These are phyloP conservation scores for Fusarium sp. DNA, from an alignment of 2,329 filamentous ascomycete species.

Conservation along the genomic window DNA sequence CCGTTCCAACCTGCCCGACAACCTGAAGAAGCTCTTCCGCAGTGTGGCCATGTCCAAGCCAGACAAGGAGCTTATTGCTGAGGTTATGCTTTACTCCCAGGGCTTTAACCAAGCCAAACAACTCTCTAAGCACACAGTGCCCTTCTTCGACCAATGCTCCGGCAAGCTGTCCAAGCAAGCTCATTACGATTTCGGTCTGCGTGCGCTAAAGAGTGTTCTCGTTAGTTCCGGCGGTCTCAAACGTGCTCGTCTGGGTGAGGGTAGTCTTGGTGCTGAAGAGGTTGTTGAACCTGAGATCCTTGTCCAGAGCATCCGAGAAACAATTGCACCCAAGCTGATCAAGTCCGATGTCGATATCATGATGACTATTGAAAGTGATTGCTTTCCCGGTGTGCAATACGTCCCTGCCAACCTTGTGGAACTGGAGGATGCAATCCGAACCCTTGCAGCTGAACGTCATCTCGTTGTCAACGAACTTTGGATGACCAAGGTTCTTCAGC, in stretches of 20 bases:
- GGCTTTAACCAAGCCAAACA: conserved; percentile 97
- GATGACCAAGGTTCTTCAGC: conserved; percentile 97
- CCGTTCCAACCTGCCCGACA: conserved; percentile 97
- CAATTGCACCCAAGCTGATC: conserved; percentile 97
- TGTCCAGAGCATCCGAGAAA: conserved; percentile 97
- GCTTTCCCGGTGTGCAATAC: conserved; percentile 94
- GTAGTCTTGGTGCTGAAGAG: conserved; percentile 73
- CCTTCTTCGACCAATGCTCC: conserved; percentile 95
- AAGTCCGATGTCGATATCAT: conserved; percentile 91
- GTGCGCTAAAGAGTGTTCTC: conserved; percentile 97
- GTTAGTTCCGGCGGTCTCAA: conserved; percentile 98
- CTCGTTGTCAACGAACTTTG: conserved; percentile 92
- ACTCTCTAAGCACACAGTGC: conserved; percentile 94
- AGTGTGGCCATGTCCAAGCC: conserved; percentile 99
- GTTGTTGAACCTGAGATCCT: conserved; percentile 96
- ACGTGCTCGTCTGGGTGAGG: conserved; percentile 77
- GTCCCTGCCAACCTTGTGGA: conserved; percentile 87
- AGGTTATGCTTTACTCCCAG: conserved; percentile 99
- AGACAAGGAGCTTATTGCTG: conserved; percentile 98
- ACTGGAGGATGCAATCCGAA: conserved; percentile 83
- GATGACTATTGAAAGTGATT: conserved; percentile 82
- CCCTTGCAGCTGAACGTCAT: conserved; percentile 85
- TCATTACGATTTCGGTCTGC: conserved; percentile 98
- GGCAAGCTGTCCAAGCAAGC: conserved; percentile 90
- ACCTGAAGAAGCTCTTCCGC: conserved; percentile 99